A percentile compares a stretch with the other conserved stretches of the same genome.
Evolutionary conservation across 176 grass and related monocot species (phyloP).

Genomic region (Luzula sylvatica): DNA sequence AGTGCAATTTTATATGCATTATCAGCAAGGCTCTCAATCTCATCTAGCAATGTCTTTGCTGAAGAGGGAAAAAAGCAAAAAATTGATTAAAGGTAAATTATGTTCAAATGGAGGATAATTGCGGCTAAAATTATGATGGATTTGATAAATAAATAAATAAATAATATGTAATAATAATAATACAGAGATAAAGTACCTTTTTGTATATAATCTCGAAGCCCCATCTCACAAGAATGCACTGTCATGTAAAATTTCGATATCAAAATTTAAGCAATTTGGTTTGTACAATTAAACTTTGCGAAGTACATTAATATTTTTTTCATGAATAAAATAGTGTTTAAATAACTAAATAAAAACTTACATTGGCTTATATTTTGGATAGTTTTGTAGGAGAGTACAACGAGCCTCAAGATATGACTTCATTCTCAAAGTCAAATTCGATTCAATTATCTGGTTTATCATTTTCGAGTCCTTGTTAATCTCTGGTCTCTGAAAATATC

Average conservation of each 20-base stretch:
- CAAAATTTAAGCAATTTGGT: neutral
- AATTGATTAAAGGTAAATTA: no score
- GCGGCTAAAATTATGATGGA: neutral
- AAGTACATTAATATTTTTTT: neutral
- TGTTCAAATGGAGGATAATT: neutral
- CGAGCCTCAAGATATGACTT: slow-evolving; percentile 47
- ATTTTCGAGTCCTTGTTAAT: slow-evolving; percentile 26
- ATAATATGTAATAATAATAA: slow-evolving; percentile 1
- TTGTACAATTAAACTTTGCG: neutral
- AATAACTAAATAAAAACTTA: slow-evolving; percentile 24
- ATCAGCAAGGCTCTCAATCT: slow-evolving; percentile 36
- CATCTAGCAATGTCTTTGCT: slow-evolving; percentile 40
- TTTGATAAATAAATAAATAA: slow-evolving; percentile 2
- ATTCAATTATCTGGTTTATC: slow-evolving; percentile 33
- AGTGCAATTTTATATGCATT: slow-evolving; percentile 21
- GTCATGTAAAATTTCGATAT: neutral
- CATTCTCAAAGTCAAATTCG: slow-evolving; percentile 51
- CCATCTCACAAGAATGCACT: slow-evolving; percentile 40
- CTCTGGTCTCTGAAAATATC: slow-evolving; percentile 27
- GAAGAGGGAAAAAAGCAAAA: neutral
- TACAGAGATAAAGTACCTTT: slow-evolving; percentile 29
- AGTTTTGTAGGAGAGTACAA: slow-evolving; percentile 22
- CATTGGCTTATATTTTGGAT: slow-evolving; percentile 51
- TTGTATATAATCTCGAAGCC: slow-evolving; percentile 37
- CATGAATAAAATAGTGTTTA: neutral